Percentiles rank a stretch among this genome's conserved stretches.
These are phyloP conservation scores for Paragyromitra xinjiangensis DNA, from an alignment of 495 filamentous ascomycete species.

Conservation along the genomic window DNA sequence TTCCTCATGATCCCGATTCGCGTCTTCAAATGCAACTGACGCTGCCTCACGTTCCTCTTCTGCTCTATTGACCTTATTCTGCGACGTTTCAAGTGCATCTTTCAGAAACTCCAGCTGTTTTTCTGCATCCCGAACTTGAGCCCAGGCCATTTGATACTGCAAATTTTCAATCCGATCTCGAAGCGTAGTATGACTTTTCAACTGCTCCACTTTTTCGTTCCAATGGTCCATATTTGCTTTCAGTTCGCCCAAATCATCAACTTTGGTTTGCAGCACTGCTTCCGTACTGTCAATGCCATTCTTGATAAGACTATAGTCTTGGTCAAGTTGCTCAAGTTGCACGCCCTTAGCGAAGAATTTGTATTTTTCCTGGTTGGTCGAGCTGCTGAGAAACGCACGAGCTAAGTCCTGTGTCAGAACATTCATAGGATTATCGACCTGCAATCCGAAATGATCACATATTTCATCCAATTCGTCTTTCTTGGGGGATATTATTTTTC, in stretches of 20 bases:
- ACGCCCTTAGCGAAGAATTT: slow-evolving; percentile 97
- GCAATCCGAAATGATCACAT: slow-evolving; percentile 87
- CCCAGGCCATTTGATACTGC: slow-evolving; percentile 73
- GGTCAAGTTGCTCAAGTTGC: slow-evolving; percentile 88
- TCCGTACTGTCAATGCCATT: slow-evolving; percentile 75
- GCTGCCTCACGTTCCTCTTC: slow-evolving; percentile 57
- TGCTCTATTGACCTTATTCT: slow-evolving; percentile 56
- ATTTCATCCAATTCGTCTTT: slow-evolving; percentile 91
- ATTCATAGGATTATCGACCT: slow-evolving; percentile 97
- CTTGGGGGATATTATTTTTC: slow-evolving; percentile 79
- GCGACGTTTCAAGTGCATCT: slow-evolving; percentile 43
- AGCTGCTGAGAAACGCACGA: slow-evolving; percentile 88
- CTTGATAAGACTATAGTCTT: slow-evolving; percentile 84
- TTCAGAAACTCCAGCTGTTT: slow-evolving; percentile 53
- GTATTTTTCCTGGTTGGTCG: slow-evolving; percentile 85
- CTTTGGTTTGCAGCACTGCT: slow-evolving; percentile 64
- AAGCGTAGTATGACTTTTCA: slow-evolving; percentile 68
- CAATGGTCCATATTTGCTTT: slow-evolving; percentile 59
- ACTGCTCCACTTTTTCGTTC: slow-evolving; percentile 60
- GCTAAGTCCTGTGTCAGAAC: slow-evolving; percentile 97
- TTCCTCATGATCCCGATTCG: slow-evolving; percentile 47
- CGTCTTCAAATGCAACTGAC: slow-evolving; percentile 49
- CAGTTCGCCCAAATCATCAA: slow-evolving; percentile 62
- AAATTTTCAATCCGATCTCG: slow-evolving; percentile 65
- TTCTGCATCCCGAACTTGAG: slow-evolving; percentile 69